Percentiles rank a stretch among this genome's conserved stretches.
Conservation (phyloP, 2,329 filamentous ascomycete genomes). For the Westerdykella ornata region DNA sequence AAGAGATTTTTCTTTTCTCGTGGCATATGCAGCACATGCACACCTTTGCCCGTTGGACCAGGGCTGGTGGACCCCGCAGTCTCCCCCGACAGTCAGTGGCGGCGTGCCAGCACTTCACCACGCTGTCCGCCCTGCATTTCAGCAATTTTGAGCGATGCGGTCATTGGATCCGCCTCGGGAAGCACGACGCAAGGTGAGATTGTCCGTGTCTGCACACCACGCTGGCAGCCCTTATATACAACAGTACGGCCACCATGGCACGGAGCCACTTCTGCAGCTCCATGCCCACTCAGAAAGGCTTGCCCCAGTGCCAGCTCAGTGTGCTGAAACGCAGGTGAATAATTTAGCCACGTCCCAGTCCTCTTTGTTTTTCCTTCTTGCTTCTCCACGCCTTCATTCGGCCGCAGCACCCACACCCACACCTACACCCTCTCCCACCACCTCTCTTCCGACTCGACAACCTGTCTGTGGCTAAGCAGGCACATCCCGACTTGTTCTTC, state of each 20-base stretch:
- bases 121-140: slow-evolving; percentile 17
- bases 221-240: slow-evolving; percentile 33
- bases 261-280: slow-evolving; percentile 28
- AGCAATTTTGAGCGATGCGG: slow-evolving; percentile 27
- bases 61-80: not conserved
- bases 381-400: slow-evolving; percentile 24
- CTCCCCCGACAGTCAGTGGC: not conserved
- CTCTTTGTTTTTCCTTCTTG: slow-evolving; percentile 23
- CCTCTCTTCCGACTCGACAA: slow-evolving; percentile 21
- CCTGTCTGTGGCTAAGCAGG: slow-evolving; percentile 32
- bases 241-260: slow-evolving; percentile 23
- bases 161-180: slow-evolving; percentile 25
- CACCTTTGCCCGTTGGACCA: not conserved
- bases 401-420: slow-evolving; percentile 20
- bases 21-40: not conserved
- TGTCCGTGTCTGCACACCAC: slow-evolving; percentile 29
- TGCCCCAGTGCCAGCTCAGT: slow-evolving; percentile 33
- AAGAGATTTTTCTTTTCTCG: slow-evolving; percentile 10
- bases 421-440: not conserved
- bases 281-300: slow-evolving; percentile 34
- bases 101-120: slow-evolving; percentile 28
- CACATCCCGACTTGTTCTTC: slow-evolving; percentile 29
- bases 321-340: slow-evolving; percentile 32
- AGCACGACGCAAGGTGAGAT: slow-evolving; percentile 34
- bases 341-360: slow-evolving; percentile 31